Conservation (phyloP, 208 protist species). For the Jaenimonas drosophilae region DNA sequence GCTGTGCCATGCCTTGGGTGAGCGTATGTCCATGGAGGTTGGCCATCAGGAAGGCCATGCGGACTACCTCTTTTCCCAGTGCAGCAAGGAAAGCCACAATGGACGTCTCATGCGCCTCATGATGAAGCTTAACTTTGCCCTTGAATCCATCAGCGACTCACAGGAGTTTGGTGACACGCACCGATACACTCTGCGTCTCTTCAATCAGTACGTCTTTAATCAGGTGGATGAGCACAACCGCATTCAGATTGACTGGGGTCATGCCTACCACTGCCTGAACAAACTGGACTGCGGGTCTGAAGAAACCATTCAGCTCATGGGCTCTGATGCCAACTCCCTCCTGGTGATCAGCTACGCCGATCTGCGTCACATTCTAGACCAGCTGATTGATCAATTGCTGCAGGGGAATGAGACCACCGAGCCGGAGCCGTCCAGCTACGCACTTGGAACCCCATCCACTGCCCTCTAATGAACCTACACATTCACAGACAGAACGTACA, state of each 20-base stretch:
- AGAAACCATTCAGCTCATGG: slow-evolving; percentile 92
- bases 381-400: slow-evolving; percentile 80
- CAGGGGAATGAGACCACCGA: too few species aligned
- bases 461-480: too few species aligned
- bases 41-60: slow-evolving; percentile 77
- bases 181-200: slow-evolving; percentile 87
- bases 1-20: slow-evolving; percentile 66
- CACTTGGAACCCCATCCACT: too few species aligned
- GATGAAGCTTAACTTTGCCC: slow-evolving; percentile 90
- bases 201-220: slow-evolving; percentile 96
- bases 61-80: slow-evolving; percentile 87
- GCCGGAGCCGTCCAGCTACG: too few species aligned
- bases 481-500: too few species aligned
- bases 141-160: slow-evolving; percentile 77
- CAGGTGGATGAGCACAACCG: slow-evolving; percentile 90
- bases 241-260: slow-evolving; percentile 87
- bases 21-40: slow-evolving; percentile 85
- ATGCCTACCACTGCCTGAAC: slow-evolving; percentile 94
- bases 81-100: slow-evolving; percentile 93
- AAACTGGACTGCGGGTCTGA: slow-evolving; percentile 94
- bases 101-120: slow-evolving; percentile 93
- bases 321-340: slow-evolving; percentile 79
- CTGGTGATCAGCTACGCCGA: slow-evolving; percentile 94
- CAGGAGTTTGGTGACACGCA: slow-evolving; percentile 56
- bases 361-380: slow-evolving; percentile 80